Evolutionary conservation across 78 protist genomes (phyloP), one percentile per base, ranked within the genome.

Genomic region (Dictyostelium intermedium): DNA sequence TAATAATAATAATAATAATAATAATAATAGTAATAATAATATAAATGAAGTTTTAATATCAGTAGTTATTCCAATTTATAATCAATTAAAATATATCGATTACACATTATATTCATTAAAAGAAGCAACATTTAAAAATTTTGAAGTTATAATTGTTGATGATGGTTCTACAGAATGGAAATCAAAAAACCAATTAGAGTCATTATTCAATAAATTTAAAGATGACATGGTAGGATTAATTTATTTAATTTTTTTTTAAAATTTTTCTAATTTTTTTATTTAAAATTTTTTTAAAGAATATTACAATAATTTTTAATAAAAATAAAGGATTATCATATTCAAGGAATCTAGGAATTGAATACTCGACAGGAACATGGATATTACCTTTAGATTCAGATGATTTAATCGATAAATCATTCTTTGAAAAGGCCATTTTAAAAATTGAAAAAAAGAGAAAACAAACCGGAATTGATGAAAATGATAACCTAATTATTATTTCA

Each of bases 351-450:
- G 94, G 83, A 13, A 89, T 89, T n/a, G n/a, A 37, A n/a, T 7
- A 45, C 1, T n/a, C 87, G 7, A 63, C 27, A 10, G 80, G 76
- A 8, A 70, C 35, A 7, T 89, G 94, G 94, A 89, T 89, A 61
- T 35, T 89, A 20, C 94, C 94, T 11, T 80, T 89, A 6, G 94
- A 89, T 69, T n/a, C 87, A 4, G 94, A 89, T 80, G 94, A 89
- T 80, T 5, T 47, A 14, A 61, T 89, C 11, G 30, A 45, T 32
- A 1, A 4, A 39, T 25, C 20, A 23, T 87, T 87, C 23, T 43
- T 87, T 18, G n/a, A n/a, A 11, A 70, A 37, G 11, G 30, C 16
- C 20, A 72, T 72, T 16, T 5, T 1, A 30, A 30, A 32, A 72
- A 39, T 72, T 70, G 53, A 45, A 43, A 30, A 70, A 30, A 27